These are phyloP conservation scores for Pseudogymnoascus sp. DNA, from an alignment of 2,329 filamentous ascomycete species.

Conservation along the genomic window DNA sequence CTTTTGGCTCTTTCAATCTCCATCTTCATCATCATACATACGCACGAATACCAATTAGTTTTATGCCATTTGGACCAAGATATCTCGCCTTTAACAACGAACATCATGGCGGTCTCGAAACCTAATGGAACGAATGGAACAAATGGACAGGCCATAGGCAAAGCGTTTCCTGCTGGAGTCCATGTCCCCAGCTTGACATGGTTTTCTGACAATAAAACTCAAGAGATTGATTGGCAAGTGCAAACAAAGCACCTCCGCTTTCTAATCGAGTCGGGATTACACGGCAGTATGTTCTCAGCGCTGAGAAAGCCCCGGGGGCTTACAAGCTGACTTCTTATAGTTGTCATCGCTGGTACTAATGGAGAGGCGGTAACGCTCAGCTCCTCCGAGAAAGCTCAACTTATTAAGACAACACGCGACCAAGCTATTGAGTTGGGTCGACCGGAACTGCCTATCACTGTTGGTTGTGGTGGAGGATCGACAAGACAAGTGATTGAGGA, in stretches of 20 bases:
- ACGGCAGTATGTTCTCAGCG: conserved; percentile 16
- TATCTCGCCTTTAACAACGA: not conserved
- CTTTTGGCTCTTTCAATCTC: not conserved
- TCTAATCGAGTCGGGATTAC: conserved; percentile 17
- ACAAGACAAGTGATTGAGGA: conserved; percentile 36
- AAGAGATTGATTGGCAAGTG: conserved; percentile 19
- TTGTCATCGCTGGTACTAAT: conserved; percentile 38
- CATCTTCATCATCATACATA: not conserved
- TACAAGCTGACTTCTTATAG: conserved; percentile 5
- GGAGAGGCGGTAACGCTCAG: conserved; percentile 38
- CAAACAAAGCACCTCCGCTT: conserved; percentile 17
- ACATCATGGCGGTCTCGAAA: not conserved
- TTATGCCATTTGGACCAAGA: not conserved
- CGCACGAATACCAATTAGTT: not conserved
- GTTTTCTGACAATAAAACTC: conserved; percentile 13
- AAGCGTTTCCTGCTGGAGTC: conserved; percentile 15
- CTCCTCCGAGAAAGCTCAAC: conserved; percentile 32
- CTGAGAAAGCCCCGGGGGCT: not conserved
- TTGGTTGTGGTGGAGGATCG: conserved; percentile 33
- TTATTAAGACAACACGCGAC: conserved; percentile 34
- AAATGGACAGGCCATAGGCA: not conserved
- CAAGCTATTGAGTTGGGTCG: conserved; percentile 23
- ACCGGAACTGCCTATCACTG: conserved; percentile 32
- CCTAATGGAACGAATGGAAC: not conserved
- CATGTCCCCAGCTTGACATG: conserved; percentile 19